Evolutionary conservation across 176 grass and related monocot species (phyloP).

Genomic region (Zea luxurians): DNA sequence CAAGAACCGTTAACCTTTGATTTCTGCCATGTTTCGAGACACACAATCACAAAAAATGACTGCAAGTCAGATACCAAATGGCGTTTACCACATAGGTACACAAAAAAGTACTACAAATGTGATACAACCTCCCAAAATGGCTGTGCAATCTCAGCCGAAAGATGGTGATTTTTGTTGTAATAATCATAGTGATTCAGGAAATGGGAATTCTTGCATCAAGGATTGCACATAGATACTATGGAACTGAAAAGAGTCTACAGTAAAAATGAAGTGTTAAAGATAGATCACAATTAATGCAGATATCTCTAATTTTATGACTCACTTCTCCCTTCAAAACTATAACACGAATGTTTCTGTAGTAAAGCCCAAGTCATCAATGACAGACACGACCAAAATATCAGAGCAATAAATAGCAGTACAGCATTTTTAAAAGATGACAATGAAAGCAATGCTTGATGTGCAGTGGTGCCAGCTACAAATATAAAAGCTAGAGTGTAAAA

Average conservation of each 20-base stretch:
- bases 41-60: conserved; percentile 42
- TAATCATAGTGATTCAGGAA: conserved; percentile 54
- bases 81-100: not conserved
- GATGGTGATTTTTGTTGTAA: conserved; percentile 53
- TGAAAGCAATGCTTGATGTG: not conserved
- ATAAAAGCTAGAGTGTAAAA: not conserved
- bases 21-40: conserved; percentile 55
- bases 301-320: conserved; percentile 37
- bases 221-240: conserved; percentile 13
- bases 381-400: not conserved
- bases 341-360: too few relatives aligned
- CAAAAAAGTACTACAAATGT: not conserved
- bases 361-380: not conserved
- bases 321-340: conserved; percentile 29
- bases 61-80: conserved; percentile 48
- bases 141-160: conserved; percentile 59
- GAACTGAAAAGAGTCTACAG: not conserved
- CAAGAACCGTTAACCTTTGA: conserved; percentile 34
- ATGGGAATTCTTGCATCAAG: conserved; percentile 46
- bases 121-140: not conserved
- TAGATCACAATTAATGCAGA: conserved; percentile 55
- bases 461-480: not conserved
- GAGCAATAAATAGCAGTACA: too few relatives aligned
- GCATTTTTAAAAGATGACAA: too few relatives aligned
- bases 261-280: too few relatives aligned